Evolutionary conservation across 345 rosid genomes (phyloP).

Genomic region (Turritis glabra): DNA sequence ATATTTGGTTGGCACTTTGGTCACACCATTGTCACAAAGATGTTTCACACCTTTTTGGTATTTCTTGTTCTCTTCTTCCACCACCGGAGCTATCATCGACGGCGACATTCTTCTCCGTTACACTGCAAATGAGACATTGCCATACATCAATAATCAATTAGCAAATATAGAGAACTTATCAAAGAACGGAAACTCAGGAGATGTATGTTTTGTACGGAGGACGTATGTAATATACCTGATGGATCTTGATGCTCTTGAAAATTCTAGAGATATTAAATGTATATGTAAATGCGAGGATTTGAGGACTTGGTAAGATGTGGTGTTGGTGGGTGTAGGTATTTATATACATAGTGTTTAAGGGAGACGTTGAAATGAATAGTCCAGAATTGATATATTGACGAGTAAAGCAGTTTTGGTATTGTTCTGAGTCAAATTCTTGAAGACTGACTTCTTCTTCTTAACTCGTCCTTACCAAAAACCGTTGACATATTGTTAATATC

Average conservation of each 20-base stretch:
- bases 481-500: conserved; percentile 32
- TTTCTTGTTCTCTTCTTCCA: conserved; percentile 35
- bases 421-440: conserved; percentile 28
- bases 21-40: conserved; percentile 57
- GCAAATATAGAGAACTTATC: background rate
- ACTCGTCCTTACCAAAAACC: conserved; percentile 30
- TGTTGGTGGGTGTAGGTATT: conserved; percentile 35
- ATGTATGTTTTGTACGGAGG: background rate
- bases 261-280: background rate
- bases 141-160: background rate
- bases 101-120: conserved; percentile 52
- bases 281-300: conserved; percentile 11
- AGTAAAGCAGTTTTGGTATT: conserved; percentile 25
- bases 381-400: conserved; percentile 13
- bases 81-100: conserved; percentile 42
- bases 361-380: conserved; percentile 29
- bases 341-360: conserved; percentile 23
- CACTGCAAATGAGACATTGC: conserved; percentile 9
- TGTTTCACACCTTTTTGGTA: conserved; percentile 78
- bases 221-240: conserved; percentile 21
- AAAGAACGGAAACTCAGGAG: background rate
- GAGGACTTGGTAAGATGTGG: conserved; percentile 19
- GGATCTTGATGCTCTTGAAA: conserved; percentile 31
- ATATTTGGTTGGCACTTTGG: conserved; percentile 65
- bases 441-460: conserved; percentile 38